Percentiles rank a stretch among this genome's conserved stretches.
Evolutionary conservation across 129 eudicot species (phyloP).

Genomic region (carrot (Daucus carota)): DH1_v3.0 NC_030388.2:12019501-12020000

Average conservation of each 20-base stretch:
- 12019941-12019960: neutral
- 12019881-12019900: neutral
- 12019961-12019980: neutral
- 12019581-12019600: conserved; percentile 74
- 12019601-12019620: conserved; percentile 82
- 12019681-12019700: neutral
- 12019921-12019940: neutral
- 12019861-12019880: neutral
- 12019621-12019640: neutral
- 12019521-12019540: conserved; percentile 44
- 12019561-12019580: conserved; percentile 42
- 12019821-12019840: neutral
- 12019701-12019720: neutral
- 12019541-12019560: conserved; percentile 44
- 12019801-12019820: neutral
- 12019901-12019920: neutral
- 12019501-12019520: conserved; percentile 56
- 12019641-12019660: neutral
- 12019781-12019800: neutral
- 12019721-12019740: neutral
- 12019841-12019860: neutral
- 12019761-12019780: neutral
- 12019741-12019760: neutral
- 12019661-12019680: neutral
- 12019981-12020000: neutral